A percentile compares a stretch with the other conserved stretches of the same genome.
Evolutionary conservation across 108 stramenopile genomes (phyloP).

Genomic region (Skeletonema tropicum): DNA sequence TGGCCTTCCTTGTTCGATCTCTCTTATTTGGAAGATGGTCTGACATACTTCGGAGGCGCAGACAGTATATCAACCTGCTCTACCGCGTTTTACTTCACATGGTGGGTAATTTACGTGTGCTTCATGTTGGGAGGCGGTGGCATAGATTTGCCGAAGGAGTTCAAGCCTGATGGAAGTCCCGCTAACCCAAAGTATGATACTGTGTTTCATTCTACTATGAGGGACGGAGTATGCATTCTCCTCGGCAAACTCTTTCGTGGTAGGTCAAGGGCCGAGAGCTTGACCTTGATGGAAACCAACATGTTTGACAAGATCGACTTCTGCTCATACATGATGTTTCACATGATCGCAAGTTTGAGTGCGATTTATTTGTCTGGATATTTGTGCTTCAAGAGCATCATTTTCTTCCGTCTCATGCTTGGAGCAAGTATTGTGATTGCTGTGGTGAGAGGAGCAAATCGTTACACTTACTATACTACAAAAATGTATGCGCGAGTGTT

Average conservation of each 20-base stretch:
- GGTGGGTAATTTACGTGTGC: slow-evolving; percentile 57
- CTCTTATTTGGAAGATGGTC: slow-evolving; percentile 32
- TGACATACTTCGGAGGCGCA: slow-evolving; percentile 22
- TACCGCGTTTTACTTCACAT: slow-evolving; percentile 53
- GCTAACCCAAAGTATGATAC: slow-evolving; percentile 59
- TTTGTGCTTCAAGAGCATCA: slow-evolving; percentile 42
- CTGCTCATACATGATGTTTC: slow-evolving; percentile 55
- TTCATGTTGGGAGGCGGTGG: slow-evolving; percentile 58
- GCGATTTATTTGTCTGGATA: slow-evolving; percentile 46
- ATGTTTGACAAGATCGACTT: slow-evolving; percentile 62
- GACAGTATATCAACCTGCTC: slow-evolving; percentile 46
- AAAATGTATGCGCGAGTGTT: slow-evolving; percentile 54
- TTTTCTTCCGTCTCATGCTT: slow-evolving; percentile 34
- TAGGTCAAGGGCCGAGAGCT: slow-evolving; percentile 45
- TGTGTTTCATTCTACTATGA: slow-evolving; percentile 60
- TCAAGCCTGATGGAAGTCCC: slow-evolving; percentile 24
- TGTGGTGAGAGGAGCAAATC: slow-evolving; percentile 48
- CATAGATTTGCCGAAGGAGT: slow-evolving; percentile 53
- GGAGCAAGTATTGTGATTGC: slow-evolving; percentile 12
- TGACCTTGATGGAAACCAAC: slow-evolving; percentile 55
- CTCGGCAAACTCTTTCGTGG: slow-evolving; percentile 56
- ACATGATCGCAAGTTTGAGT: slow-evolving; percentile 36
- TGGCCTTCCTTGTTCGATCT: slow-evolving; percentile 58
- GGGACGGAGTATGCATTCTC: slow-evolving; percentile 37
- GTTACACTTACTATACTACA: slow-evolving; percentile 66